Evolutionary conservation across 371 early-diverging fungal species (phyloP).

Genomic region (Syncephalastrum monosporum): DNA sequence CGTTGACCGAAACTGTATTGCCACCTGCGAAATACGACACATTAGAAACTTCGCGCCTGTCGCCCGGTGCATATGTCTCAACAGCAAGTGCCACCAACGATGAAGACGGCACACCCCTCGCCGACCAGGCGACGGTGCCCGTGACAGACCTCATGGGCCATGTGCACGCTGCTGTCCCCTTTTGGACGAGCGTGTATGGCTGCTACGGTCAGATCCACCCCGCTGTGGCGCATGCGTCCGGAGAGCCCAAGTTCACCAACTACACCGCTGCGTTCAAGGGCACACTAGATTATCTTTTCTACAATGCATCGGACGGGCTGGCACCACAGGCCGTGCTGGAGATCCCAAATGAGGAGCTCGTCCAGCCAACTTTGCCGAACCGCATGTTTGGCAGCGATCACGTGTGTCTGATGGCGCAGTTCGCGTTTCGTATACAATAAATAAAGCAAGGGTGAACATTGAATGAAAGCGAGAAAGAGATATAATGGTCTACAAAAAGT

Average conservation of each 20-base stretch:
- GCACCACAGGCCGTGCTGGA: constrained; percentile 22
- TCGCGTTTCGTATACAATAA: constrained; percentile 5
- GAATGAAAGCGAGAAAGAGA: too few relatives aligned
- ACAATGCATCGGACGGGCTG: constrained; percentile 20
- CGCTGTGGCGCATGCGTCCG: constrained; percentile 15
- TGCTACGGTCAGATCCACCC: constrained; percentile 18
- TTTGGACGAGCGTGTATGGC: constrained; percentile 37
- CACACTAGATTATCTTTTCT: constrained; percentile 55
- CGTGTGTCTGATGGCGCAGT: constrained; percentile 45
- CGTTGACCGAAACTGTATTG: constrained; percentile 18
- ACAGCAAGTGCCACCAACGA: neutral
- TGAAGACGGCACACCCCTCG: constrained; percentile 5
- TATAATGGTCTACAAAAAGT: constrained; percentile 64
- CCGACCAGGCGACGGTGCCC: constrained; percentile 3
- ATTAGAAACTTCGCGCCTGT: constrained; percentile 26
- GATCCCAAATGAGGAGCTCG: constrained; percentile 37
- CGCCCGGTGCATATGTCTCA: constrained; percentile 5
- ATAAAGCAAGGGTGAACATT: too few relatives aligned
- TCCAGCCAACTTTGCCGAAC: constrained; percentile 55
- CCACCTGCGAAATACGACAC: constrained; percentile 15
- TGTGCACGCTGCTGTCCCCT: constrained; percentile 14
- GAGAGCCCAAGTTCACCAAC: constrained; percentile 56
- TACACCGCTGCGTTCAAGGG: constrained; percentile 53
- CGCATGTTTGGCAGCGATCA: constrained; percentile 61
- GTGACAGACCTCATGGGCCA: constrained; percentile 17